Conservation (phyloP, 1,139 yeast species). For the Kodamaea plutei region DNA sequence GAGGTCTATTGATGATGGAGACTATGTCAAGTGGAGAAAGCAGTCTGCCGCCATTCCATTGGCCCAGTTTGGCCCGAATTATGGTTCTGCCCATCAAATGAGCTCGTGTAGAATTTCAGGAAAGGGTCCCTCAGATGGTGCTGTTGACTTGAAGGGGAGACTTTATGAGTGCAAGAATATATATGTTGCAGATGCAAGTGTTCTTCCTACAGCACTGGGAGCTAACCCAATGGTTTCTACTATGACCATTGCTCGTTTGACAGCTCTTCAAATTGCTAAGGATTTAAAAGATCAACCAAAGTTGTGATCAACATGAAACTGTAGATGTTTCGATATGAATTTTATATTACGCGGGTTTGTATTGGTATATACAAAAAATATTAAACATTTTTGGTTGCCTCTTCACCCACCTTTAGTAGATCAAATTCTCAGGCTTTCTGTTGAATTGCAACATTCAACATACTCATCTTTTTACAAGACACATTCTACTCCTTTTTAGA, state of each 20-base stretch:
- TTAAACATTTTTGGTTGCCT: too few species aligned
- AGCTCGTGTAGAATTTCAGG: constrained; percentile 53
- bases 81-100: constrained; percentile 63
- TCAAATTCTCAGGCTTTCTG: too few species aligned
- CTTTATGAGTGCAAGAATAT: constrained; percentile 51
- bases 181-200: constrained; percentile 54
- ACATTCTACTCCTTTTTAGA: too few species aligned
- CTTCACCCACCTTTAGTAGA: too few species aligned
- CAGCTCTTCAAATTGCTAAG: constrained; percentile 30
- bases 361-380: too few species aligned
- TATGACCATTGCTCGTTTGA: constrained; percentile 39
- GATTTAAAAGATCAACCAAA: constrained; percentile 19
- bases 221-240: constrained; percentile 50
- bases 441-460: too few species aligned
- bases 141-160: constrained; percentile 46
- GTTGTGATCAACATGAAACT: neutral
- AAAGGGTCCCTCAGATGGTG: constrained; percentile 44
- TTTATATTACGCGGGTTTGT: too few species aligned
- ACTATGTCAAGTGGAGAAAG: constrained; percentile 44
- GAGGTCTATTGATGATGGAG: constrained; percentile 41
- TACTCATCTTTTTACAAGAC: too few species aligned
- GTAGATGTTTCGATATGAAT: too few species aligned
- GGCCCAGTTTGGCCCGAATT: constrained; percentile 26
- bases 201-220: constrained; percentile 57
- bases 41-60: constrained; percentile 25